Conservation (phyloP, 257 asterid species). For the Ilex asprella region DNA sequence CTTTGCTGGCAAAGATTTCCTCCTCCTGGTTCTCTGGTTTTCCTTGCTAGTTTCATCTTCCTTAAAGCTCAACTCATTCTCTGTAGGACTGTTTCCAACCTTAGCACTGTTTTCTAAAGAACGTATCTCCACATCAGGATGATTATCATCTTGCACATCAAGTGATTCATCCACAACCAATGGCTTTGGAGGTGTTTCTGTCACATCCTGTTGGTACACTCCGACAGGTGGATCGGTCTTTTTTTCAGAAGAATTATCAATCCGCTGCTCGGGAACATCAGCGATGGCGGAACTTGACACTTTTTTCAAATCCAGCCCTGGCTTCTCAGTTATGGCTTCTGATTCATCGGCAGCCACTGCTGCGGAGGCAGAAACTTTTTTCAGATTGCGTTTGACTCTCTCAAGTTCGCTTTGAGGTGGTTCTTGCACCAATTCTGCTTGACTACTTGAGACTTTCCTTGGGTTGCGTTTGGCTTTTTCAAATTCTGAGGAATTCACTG, state of each 20-base stretch:
- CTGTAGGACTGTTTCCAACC: slow-evolving; percentile 21
- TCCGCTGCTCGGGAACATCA: slow-evolving; percentile 34
- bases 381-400: slow-evolving; percentile 55
- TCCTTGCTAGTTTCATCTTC: slow-evolving; percentile 55
- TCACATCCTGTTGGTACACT: slow-evolving; percentile 24
- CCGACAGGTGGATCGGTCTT: slow-evolving; percentile 18
- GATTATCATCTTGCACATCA: slow-evolving; percentile 22
- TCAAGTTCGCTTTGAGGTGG: slow-evolving; percentile 52
- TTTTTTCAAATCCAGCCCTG: slow-evolving; percentile 28
- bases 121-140: slow-evolving; percentile 35
- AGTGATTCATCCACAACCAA: slow-evolving; percentile 32
- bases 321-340: slow-evolving; percentile 50
- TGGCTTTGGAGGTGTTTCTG: slow-evolving; percentile 15
- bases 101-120: slow-evolving; percentile 38
- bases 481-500: slow-evolving; percentile 35
- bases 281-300: slow-evolving; percentile 23
- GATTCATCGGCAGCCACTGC: slow-evolving; percentile 38
- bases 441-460: slow-evolving; percentile 42
- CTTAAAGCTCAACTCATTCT: slow-evolving; percentile 35
- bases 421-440: slow-evolving; percentile 48
- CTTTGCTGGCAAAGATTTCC: slow-evolving; percentile 74
- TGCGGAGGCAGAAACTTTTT: slow-evolving; percentile 62
- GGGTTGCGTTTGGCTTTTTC: slow-evolving; percentile 55
- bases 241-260: slow-evolving; percentile 17
- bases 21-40: slow-evolving; percentile 52